phyloP scores from a whole-genome alignment of 2,329 filamentous ascomycete species.

The Aureobasidium sp. region DNA sequence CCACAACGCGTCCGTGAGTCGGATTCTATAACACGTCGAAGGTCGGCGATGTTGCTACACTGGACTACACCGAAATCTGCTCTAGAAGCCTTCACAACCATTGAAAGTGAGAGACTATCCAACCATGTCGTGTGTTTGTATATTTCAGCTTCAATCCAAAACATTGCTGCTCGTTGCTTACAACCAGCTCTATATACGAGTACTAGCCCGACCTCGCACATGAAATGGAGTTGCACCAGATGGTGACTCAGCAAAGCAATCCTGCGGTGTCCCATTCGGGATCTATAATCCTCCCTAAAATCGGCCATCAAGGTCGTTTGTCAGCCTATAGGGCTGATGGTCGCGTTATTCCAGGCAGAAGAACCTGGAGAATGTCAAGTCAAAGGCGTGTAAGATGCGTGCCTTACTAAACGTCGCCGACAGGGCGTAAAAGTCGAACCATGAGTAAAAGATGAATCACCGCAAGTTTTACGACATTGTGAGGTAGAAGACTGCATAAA shows the following conservation, averaged over 20 bases:
- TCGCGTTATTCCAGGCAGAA: neutral
- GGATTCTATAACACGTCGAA: neutral
- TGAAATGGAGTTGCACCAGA: too few species aligned
- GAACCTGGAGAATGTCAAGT: neutral
- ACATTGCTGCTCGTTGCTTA: neutral
- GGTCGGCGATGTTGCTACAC: neutral
- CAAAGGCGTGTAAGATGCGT: neutral
- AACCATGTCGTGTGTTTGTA: neutral
- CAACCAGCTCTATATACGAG: neutral
- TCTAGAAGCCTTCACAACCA: neutral
- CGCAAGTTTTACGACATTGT: neutral
- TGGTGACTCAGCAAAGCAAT: neutral
- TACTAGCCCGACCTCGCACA: neutral
- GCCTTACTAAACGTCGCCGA: neutral
- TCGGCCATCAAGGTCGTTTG: neutral
- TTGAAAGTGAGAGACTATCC: neutral
- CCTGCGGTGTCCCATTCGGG: neutral
- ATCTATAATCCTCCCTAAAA: neutral
- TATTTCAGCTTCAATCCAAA: too few species aligned
- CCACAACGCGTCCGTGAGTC: neutral
- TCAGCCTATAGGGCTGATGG: slow-evolving; percentile 6
- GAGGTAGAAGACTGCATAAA: neutral
- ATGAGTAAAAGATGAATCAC: neutral
- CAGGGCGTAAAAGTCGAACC: neutral
- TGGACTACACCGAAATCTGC: neutral